These are phyloP conservation scores for Cubamyces lactineus DNA, from an alignment of 768 basidiomycete species.

Conservation along the genomic window DNA sequence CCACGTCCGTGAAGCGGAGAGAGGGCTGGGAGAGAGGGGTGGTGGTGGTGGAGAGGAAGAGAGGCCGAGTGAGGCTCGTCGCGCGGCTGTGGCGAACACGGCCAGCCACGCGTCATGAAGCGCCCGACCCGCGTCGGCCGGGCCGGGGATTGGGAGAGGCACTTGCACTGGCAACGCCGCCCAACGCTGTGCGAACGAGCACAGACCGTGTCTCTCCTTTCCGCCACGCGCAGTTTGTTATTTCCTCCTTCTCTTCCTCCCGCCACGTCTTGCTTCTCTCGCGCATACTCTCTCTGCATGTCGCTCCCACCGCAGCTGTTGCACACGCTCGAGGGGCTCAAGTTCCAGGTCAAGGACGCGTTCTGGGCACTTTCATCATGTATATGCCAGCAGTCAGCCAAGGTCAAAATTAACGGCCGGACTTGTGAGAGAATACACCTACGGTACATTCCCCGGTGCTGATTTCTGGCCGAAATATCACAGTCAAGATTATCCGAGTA, in stretches of 20 bases:
- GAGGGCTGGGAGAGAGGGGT: not conserved
- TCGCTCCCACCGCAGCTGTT: conserved; percentile 31
- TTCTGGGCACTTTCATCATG: conserved; percentile 82
- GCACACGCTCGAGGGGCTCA: conserved; percentile 34
- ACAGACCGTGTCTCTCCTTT: conserved; percentile 5
- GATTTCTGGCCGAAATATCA: not conserved
- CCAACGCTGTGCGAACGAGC: conserved; percentile 16
- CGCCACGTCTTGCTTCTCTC: conserved; percentile 3
- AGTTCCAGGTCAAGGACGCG: conserved; percentile 73
- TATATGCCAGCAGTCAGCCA: conserved; percentile 79
- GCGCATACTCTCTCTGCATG: conserved; percentile 18
- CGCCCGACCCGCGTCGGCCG: conserved; percentile 12
- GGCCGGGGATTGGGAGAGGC: conserved; percentile 1
- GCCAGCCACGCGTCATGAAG: conserved; percentile 1
- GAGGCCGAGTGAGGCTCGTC: conserved; percentile 1
- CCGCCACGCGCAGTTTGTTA: not conserved
- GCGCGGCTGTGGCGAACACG: conserved; percentile 17
- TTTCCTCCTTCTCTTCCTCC: not conserved
- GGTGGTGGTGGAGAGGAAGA: conserved; percentile 10
- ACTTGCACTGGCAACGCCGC: not conserved
- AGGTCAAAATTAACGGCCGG: conserved; percentile 93
- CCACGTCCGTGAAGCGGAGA: not conserved
- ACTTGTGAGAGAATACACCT: conserved; percentile 66
- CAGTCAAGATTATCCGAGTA: conserved; percentile 88
- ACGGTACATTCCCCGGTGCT: not conserved